Evolutionary conservation across 1,284 basidiomycete species (phyloP), one percentile per base, ranked within the genome.

Genomic region (Flammula alnicola): DNA sequence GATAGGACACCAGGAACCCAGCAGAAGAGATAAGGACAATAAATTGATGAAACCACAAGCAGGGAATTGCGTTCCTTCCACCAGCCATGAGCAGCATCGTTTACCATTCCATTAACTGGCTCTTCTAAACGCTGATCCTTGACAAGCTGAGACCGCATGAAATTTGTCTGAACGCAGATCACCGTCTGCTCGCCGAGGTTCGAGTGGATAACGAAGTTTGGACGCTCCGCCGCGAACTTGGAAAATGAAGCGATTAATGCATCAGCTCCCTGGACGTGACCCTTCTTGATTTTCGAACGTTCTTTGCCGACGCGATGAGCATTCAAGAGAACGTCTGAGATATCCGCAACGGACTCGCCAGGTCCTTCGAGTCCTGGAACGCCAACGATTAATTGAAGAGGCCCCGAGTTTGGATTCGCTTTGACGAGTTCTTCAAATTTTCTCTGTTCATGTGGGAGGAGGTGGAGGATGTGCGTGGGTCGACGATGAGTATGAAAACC

Each of bases 51-150:
- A 8, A 62, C 39, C 49, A 62, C 50, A 7, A 62, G 52, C 2
- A 62, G 41, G 2, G 47, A 49, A 12, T 53, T 56, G 1, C 37
- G 35, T 8, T 59, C 51, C 14, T 42, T 50, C 60, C 60, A 62
- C 51, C 48, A 62, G 2, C 58, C 54, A 53, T 70, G 67, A 7
- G 67, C 60, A 1, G 63, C 69, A 56, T 72, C 66, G 31, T 61
- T 63, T 17, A 71, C 61, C 39, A 67, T 33, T 3, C 69, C 68
- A 53, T 68, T 65, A 12, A 66, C 49, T 5, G 63, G 52, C 1
- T 56, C 55, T 11, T 54, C 42, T 2, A 58, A n/a, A 14, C 49
- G 10, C 1, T 40, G 1, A 5, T 58, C 50, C 31, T 61, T 61
- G 25, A 65, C 55, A 8, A 68, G 54, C 17, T 58, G 50, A 1